phyloP scores from a whole-genome alignment of 306 rosid genomes.

The Lagenaria siceraria region DNA sequence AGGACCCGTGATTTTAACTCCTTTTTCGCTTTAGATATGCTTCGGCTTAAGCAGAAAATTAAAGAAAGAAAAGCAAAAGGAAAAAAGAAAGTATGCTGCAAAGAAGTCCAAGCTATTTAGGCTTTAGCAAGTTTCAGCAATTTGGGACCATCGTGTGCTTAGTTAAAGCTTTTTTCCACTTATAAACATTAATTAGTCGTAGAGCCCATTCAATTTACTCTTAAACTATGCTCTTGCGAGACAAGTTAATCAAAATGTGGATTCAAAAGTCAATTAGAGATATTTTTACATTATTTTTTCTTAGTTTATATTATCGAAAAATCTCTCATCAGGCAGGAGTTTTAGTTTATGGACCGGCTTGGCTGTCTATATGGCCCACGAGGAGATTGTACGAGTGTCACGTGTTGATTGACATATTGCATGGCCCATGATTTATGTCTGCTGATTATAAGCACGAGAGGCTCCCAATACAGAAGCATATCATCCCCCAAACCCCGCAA shows the following conservation, averaged over 20 bases:
- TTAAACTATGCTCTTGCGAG: too few species aligned
- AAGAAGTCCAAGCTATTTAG: background rate
- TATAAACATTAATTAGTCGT: background rate
- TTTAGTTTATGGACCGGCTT: background rate
- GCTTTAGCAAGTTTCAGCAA: background rate
- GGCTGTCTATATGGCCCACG: constrained; percentile 4
- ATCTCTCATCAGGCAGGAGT: too few species aligned
- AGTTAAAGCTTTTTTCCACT: background rate
- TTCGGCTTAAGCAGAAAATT: background rate
- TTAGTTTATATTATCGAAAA: too few species aligned
- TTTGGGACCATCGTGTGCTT: background rate
- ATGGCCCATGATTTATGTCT: constrained; percentile 38
- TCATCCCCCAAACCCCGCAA: background rate
- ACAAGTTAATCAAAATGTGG: too few species aligned
- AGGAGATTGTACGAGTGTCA: constrained; percentile 21
- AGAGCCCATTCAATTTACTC: too few species aligned
- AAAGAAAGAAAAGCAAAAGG: background rate
- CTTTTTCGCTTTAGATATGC: background rate
- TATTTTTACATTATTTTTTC: too few species aligned
- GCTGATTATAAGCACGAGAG: constrained; percentile 11
- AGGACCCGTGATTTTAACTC: constrained; percentile 10
- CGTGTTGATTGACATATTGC: constrained; percentile 56
- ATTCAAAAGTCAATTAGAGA: too few species aligned
- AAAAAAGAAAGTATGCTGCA: too few species aligned
- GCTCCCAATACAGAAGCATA: constrained; percentile 2